Conservation (phyloP, 202 grass and related monocot genomes). For the Bolboschoenoplectus hybrid region DNA sequence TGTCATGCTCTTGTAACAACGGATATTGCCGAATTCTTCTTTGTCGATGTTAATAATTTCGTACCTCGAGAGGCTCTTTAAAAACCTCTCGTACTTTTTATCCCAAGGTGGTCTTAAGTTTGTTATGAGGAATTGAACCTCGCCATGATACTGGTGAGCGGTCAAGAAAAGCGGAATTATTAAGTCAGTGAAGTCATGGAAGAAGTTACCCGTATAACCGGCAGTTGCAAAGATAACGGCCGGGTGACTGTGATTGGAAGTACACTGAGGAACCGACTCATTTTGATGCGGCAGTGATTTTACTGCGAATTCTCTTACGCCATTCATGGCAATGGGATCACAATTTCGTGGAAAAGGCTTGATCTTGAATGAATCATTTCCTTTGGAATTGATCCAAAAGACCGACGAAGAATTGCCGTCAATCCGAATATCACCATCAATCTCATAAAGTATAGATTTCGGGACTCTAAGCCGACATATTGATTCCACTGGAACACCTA, state of each 20-base stretch:
- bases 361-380: slow-evolving; percentile 39
- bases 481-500: neutral
- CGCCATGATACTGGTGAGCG: slow-evolving; percentile 54
- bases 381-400: slow-evolving; percentile 45
- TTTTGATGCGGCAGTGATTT: slow-evolving; percentile 29
- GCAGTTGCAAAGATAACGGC: slow-evolving; percentile 71
- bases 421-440: slow-evolving; percentile 62
- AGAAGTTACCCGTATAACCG: slow-evolving; percentile 71
- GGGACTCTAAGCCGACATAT: slow-evolving; percentile 33
- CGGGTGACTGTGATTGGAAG: slow-evolving; percentile 53
- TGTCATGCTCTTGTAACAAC: slow-evolving; percentile 58
- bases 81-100: slow-evolving; percentile 55
- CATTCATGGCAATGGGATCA: slow-evolving; percentile 54
- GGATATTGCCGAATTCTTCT: slow-evolving; percentile 45
- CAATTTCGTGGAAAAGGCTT: slow-evolving; percentile 77
- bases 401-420: slow-evolving; percentile 57
- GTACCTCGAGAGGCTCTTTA: slow-evolving; percentile 58
- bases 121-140: slow-evolving; percentile 65
- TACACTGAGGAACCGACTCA: slow-evolving; percentile 58
- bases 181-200: slow-evolving; percentile 80
- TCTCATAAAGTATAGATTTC: slow-evolving; percentile 51
- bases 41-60: slow-evolving; percentile 56
- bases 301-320: slow-evolving; percentile 59
- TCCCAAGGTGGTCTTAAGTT: slow-evolving; percentile 57
- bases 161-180: slow-evolving; percentile 68